phyloP scores from a whole-genome alignment of 108 stramenopile species.

The Cyclotella atomus region DNA sequence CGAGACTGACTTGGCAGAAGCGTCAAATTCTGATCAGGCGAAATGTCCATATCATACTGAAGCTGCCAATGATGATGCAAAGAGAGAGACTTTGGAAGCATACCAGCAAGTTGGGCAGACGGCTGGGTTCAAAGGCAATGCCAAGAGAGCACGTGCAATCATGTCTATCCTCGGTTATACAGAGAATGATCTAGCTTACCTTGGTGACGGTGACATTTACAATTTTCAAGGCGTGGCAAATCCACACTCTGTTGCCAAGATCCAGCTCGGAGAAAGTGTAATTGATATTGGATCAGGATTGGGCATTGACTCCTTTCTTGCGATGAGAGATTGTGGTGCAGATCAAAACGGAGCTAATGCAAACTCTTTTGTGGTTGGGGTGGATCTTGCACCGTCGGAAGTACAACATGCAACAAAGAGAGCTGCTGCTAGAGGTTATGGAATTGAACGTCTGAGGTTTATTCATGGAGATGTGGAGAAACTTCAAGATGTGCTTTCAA shows the following conservation, averaged over 20 bases:
- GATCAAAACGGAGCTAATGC: constrained; percentile 18
- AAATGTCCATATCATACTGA: constrained; percentile 19
- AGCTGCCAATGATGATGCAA: constrained; percentile 26
- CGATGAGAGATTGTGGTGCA: constrained; percentile 40
- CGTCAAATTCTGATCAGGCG: background rate
- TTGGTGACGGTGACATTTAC: constrained; percentile 66
- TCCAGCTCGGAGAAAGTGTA: constrained; percentile 63
- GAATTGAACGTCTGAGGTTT: constrained; percentile 28
- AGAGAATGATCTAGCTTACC: constrained; percentile 57
- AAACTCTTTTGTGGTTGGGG: constrained; percentile 63
- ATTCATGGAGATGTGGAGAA: constrained; percentile 44
- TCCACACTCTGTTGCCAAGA: constrained; percentile 70
- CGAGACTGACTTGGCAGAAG: constrained; percentile 8
- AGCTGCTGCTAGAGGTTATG: constrained; percentile 48
- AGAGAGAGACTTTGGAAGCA: constrained; percentile 63
- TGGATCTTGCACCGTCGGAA: constrained; percentile 70
- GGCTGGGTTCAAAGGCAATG: constrained; percentile 64
- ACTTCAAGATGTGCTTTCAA: constrained; percentile 18
- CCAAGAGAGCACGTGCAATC: constrained; percentile 63
- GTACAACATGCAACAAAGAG: constrained; percentile 59
- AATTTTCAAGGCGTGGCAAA: constrained; percentile 86
- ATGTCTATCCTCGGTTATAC: constrained; percentile 69
- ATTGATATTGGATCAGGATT: constrained; percentile 78
- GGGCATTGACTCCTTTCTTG: constrained; percentile 78
- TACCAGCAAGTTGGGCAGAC: constrained; percentile 78